These are phyloP conservation scores for Penicillium angulare DNA, from an alignment of 495 filamentous ascomycete species.

Conservation along the genomic window DNA sequence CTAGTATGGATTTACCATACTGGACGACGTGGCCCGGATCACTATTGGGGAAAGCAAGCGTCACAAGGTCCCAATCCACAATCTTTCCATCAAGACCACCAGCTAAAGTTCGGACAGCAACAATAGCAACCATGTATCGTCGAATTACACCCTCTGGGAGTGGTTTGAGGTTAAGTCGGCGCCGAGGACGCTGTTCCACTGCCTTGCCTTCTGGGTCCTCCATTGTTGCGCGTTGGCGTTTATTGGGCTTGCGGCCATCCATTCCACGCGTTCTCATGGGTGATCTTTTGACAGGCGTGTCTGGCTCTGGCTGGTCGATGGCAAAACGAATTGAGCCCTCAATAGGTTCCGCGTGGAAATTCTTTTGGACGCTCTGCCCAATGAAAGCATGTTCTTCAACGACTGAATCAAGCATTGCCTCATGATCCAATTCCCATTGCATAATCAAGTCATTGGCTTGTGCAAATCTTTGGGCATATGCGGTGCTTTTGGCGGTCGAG, in stretches of 20 bases:
- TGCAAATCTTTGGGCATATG: conserved; percentile 17
- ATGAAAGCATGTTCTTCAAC: conserved; percentile 28
- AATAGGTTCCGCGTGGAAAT: conserved; percentile 33
- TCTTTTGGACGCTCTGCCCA: conserved; percentile 32
- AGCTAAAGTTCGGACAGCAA: conserved; percentile 68
- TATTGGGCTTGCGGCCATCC: neutral
- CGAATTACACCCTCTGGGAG: conserved; percentile 29
- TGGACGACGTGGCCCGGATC: conserved; percentile 56
- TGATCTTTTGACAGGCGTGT: too few species aligned
- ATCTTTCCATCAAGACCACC: conserved; percentile 64
- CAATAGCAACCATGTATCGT: conserved; percentile 63
- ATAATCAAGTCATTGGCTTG: conserved; percentile 28
- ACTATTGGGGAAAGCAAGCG: conserved; percentile 62
- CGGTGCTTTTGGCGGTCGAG: neutral
- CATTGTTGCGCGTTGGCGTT: neutral
- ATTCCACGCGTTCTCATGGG: neutral
- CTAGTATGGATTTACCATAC: conserved; percentile 57
- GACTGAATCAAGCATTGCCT: conserved; percentile 26
- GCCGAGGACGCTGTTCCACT: conserved; percentile 15
- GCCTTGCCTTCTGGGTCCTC: neutral
- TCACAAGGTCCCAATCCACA: conserved; percentile 74
- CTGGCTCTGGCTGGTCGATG: conserved; percentile 12
- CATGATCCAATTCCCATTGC: conserved; percentile 37
- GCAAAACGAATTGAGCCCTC: conserved; percentile 36
- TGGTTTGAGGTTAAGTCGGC: conserved; percentile 16